Evolutionary conservation across 2,329 filamentous ascomycete genomes (phyloP), one percentile per base, ranked within the genome.

Genomic region (Ophiocordyceps unilateralis): DNA sequence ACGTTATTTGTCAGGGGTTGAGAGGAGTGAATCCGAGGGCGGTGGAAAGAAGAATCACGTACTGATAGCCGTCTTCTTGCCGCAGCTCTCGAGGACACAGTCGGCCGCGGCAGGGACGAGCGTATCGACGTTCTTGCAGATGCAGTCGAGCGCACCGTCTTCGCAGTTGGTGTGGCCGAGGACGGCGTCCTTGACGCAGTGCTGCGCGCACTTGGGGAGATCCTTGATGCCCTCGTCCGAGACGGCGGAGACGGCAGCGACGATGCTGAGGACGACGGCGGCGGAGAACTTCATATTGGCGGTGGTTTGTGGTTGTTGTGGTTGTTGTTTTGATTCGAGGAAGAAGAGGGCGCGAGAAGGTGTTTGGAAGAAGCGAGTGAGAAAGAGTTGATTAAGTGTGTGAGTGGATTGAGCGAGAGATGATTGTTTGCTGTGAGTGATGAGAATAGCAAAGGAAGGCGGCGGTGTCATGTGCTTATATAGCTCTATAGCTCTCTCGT

Each of bases 31-130:
- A 17, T 11, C 12, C 3, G 5, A 17, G 21, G 11, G 28, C 12
- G 23, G 1, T n/a, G 46, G 28, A 8, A 34, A 5, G 14, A n/a
- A 9, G 26, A 6, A 15, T n/a, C 22, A 54, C 58, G 30, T 56
- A 61, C 58, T 48, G 21, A 60, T 20, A 43, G 57, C 55, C 26
- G 47, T 45, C n/a, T 56, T 53, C n/a, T 46, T 36, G 46, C 56
- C 55, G 45, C 58, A 61, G 21, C 43, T 45, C 6, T 44, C 34
- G 26, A 60, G 40, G 41, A 60, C 53, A 40, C 58, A 61, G 37
- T 42, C 9, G 20, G 52, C 55, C 44, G 53, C 56, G 22, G 46
- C 46, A 11, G 42, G 41, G 45, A 51, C 49, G 48, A 61, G 48
- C 21, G 41, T 39, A 22, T 48, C 46, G 41, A 58, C 49, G 47